Conservation (phyloP, 768 basidiomycete genomes). For the Sarcomyxa edulis region DNA sequence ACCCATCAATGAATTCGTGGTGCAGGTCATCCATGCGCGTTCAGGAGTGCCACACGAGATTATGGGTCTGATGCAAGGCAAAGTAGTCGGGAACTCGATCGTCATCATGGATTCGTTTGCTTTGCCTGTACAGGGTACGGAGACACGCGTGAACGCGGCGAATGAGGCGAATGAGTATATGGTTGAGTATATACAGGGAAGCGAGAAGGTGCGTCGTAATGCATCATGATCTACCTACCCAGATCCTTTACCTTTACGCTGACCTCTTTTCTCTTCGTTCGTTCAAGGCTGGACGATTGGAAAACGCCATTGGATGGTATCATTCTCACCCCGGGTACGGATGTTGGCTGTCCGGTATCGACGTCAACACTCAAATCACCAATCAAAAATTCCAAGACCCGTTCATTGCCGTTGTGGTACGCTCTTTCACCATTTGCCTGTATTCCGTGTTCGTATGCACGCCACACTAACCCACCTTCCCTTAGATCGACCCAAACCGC, state of each 20-base stretch:
- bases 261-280: slow-evolving; percentile 5
- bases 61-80: slow-evolving; percentile 99
- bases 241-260: background rate
- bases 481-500: slow-evolving; percentile 93
- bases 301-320: slow-evolving; percentile 95
- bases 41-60: slow-evolving; percentile 98
- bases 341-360: slow-evolving; percentile 98
- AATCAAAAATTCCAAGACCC: slow-evolving; percentile 96
- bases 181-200: slow-evolving; percentile 86
- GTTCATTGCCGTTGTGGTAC: slow-evolving; percentile 92
- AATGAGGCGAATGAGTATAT: slow-evolving; percentile 98
- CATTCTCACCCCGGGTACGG: slow-evolving; percentile 99
- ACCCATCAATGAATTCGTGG: slow-evolving; percentile 5
- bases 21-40: slow-evolving; percentile 93
- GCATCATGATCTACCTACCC: background rate
- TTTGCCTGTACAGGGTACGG: slow-evolving; percentile 95
- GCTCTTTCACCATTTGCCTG: slow-evolving; percentile 20
- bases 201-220: slow-evolving; percentile 57
- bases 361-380: slow-evolving; percentile 93
- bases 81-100: slow-evolving; percentile 72
- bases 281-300: slow-evolving; percentile 72
- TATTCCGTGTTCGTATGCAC: no score
- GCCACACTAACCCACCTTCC: slow-evolving; percentile 1
- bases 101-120: slow-evolving; percentile 97
- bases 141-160: slow-evolving; percentile 95